phyloP scores from a whole-genome alignment of 75 land plant genomes.

The Cupressus sempervirens region DNA sequence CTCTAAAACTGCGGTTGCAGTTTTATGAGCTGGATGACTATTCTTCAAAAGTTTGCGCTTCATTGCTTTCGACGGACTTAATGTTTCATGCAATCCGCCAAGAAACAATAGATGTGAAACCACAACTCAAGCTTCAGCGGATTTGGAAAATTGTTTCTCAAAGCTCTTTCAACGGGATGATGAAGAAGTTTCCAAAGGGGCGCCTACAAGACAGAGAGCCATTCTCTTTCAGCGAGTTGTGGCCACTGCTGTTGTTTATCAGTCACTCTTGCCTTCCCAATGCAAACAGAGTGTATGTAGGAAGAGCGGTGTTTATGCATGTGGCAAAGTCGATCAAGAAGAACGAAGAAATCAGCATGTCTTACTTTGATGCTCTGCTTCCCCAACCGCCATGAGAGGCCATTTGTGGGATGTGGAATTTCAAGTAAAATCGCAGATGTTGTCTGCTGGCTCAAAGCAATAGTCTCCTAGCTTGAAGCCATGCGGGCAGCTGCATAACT shows the following conservation, averaged over 20 bases:
- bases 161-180: constrained; percentile 19
- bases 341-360: constrained; percentile 18
- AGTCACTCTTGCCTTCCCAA: constrained; percentile 34
- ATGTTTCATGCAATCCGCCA: no score
- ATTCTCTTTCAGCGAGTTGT: constrained; percentile 9
- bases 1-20: no score
- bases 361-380: constrained; percentile 27
- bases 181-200: no score
- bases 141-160: constrained; percentile 16
- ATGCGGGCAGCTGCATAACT: no score
- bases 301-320: constrained; percentile 20
- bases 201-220: no score
- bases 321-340: constrained; percentile 13
- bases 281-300: constrained; percentile 12
- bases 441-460: no score
- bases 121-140: background rate
- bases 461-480: no score
- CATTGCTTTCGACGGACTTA: no score
- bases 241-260: constrained; percentile 27
- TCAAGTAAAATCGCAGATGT: constrained; percentile 27
- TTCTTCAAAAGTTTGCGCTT: no score
- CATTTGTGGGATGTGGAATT: constrained; percentile 28
- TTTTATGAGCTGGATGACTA: no score
- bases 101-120: background rate
- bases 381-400: constrained; percentile 23